These are phyloP conservation scores for Ophiostoma tasmaniense DNA, from an alignment of 2,329 filamentous ascomycete genomes.

Conservation along the genomic window DNA sequence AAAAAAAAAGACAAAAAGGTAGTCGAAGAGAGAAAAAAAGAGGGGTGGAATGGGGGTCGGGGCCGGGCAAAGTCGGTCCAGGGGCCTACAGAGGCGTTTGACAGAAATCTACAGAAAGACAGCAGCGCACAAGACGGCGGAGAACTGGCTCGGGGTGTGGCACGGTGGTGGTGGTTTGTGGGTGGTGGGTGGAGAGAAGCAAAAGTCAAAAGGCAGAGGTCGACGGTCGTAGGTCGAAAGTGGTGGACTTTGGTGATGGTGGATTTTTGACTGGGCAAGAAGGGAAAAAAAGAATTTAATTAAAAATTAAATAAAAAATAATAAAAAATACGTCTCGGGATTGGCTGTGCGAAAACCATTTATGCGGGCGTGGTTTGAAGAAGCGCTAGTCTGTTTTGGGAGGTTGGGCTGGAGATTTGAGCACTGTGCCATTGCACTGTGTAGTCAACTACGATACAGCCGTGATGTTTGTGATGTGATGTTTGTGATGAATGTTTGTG, in stretches of 20 bases:
- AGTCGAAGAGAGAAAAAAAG: background rate
- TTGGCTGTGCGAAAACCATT: constrained; percentile 21
- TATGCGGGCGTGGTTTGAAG: constrained; percentile 11
- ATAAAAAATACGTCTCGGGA: constrained; percentile 17
- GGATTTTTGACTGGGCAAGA: background rate
- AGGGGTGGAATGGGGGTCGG: constrained; percentile 6
- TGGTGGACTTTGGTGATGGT: constrained; percentile 1
- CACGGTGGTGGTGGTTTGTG: background rate
- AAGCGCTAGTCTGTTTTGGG: constrained; percentile 9
- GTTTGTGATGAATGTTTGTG: too few species aligned
- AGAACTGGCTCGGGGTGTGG: background rate
- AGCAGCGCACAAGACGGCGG: constrained; percentile 6
- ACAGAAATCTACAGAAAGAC: too few species aligned
- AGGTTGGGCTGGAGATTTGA: background rate
- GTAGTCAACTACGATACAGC: too few species aligned
- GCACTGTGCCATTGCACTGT: background rate
- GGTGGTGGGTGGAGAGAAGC: background rate
- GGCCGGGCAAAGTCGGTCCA: constrained; percentile 5
- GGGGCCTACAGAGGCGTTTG: background rate
- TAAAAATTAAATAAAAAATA: constrained; percentile 13
- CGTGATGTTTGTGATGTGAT: too few species aligned
- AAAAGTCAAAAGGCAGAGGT: too few species aligned
- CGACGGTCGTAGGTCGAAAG: too few species aligned
- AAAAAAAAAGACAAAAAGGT: constrained; percentile 3
- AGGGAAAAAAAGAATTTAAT: constrained; percentile 14